Base-by-base conservation (phyloP, 352 stramenopile genomes). In the Paralagenidium karlingii region DNA sequence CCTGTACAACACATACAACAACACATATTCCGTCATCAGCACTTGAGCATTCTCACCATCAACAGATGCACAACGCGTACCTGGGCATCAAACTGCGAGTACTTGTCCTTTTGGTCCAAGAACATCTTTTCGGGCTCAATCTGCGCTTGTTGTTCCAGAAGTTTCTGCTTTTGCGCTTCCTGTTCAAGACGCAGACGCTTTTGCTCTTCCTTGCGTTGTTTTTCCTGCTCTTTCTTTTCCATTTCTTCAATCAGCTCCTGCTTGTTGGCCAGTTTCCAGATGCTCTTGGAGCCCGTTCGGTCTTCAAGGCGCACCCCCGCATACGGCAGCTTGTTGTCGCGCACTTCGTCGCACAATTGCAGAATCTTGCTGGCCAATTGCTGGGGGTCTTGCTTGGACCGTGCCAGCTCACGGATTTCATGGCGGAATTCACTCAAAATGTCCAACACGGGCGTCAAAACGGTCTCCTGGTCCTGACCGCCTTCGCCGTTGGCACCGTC, bases 71-170 rank as follows among this genome's bases (percentile, higher is more conserved):
- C 24, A 15, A 41, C 22, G 37, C 62, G 46, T 63, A 85, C 74
- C 22, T 58, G 69, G 9, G 88, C 86, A 68, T 98, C 93, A 38
- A 88, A 95, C 54, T 86, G 67, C 16, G 74, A 91, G 49, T 90
- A 95, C 56, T 87, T 85, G 45, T 86, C 69, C 45, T 78, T 91
- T 64, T 85, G 64, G 36, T 44, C 42, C 38, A 85, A 39, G 49
- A 98, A 99, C 55, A 98, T 88, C 42, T 97, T 77, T 28, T 70
- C 65, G 5, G 91, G 85, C 34, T 81, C 60, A 45, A 98, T 95
- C 44, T 95, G 89, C 11, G 78, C 76, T 53, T 89, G 87, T 15
- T 81, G 80, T 40, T 81, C 74, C 27, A 86, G 63, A 42, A 94
- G 82, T 3, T 63, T 68, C 45, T 75, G 75, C 56, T 93, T 90